Base-by-base conservation (phyloP, 2,329 filamentous ascomycete genomes). In the Chrysoporthe cubensis region DNA sequence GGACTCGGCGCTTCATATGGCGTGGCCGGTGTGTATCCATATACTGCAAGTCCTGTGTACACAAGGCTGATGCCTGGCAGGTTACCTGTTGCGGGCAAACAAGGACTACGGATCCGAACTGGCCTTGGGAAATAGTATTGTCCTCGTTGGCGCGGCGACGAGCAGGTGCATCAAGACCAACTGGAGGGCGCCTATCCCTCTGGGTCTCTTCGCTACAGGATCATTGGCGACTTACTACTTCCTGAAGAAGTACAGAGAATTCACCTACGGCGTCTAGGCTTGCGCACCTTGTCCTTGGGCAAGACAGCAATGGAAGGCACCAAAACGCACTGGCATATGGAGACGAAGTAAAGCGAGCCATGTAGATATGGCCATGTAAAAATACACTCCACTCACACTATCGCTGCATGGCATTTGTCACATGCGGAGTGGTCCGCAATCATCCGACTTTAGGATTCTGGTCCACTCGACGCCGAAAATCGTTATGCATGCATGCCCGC, bases 101-200 rank as follows among this genome's bases (percentile, higher is more conserved):
- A 79, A 79, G 72, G 79, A 81, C 73, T 80, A 81, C 62, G 79
- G 79, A 46, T 73, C 79, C 11, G 80, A 81, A 74, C 74, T 81
- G 44, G 79, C 79, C 1, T 75, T 81, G 4, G 79, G 76, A 48
- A 81, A 78, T 72, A 81, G 79, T 67, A 69, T 80, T 46, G 70
- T 78, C 3, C 70, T 81, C 18, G 74, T 77, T 11, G 79, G 76
- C 11, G 79, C 79, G 0, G 78, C 78, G n/a, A 71, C 78, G 16
- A 78, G 78, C 11, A 73, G 79, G 34, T 76, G 80, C 40, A 75
- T 80, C 70, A 79, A 80, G 73, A 81, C 80, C 13, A 75, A 75
- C 26, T 79, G 71, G 1, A 75, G 75, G 60, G 77, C 79, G 0
- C 79, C 78, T 11, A 75, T 79, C 4, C 78, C 79, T 0, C 67